Evolutionary conservation across 2,329 filamentous ascomycete species (phyloP).

Genomic region (Pseudogymnoascus sp.): DNA sequence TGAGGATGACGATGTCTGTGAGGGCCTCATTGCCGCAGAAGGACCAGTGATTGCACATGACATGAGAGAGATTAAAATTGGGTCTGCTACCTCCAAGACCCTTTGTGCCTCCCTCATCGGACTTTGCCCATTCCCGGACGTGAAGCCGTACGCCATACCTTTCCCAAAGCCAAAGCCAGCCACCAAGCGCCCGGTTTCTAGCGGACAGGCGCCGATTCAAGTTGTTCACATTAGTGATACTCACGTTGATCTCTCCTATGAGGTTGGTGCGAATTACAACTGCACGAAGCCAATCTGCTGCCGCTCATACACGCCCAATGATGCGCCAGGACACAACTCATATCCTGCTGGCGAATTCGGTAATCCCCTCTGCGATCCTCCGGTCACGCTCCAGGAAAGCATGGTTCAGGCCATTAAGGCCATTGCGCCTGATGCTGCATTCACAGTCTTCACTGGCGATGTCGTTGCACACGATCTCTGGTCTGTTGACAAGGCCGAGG

Average conservation of each 20-base stretch:
- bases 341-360: constrained; percentile 35
- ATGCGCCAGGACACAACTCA: constrained; percentile 33
- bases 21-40: constrained; percentile 45
- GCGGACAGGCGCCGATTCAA: constrained; percentile 32
- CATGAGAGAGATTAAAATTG: constrained; percentile 41
- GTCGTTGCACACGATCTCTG: constrained; percentile 25
- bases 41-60: constrained; percentile 47
- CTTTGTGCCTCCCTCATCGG: constrained; percentile 50
- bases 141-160: constrained; percentile 29
- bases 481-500: constrained; percentile 22
- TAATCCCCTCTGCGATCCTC: constrained; percentile 34
- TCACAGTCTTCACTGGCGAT: constrained; percentile 32
- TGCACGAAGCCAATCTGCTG: constrained; percentile 40
- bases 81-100: constrained; percentile 43
- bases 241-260: constrained; percentile 36
- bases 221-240: constrained; percentile 39
- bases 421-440: constrained; percentile 28
- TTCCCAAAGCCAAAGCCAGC: constrained; percentile 32
- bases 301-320: constrained; percentile 30
- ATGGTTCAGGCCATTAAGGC: constrained; percentile 33
- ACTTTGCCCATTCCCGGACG: constrained; percentile 27
- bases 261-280: constrained; percentile 33
- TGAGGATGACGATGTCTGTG: constrained; percentile 32
- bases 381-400: constrained; percentile 33
- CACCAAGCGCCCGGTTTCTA: constrained; percentile 29